Evolutionary conservation across 768 basidiomycete genomes (phyloP).

Genomic region (Sporobolomyces roseus): DNA sequence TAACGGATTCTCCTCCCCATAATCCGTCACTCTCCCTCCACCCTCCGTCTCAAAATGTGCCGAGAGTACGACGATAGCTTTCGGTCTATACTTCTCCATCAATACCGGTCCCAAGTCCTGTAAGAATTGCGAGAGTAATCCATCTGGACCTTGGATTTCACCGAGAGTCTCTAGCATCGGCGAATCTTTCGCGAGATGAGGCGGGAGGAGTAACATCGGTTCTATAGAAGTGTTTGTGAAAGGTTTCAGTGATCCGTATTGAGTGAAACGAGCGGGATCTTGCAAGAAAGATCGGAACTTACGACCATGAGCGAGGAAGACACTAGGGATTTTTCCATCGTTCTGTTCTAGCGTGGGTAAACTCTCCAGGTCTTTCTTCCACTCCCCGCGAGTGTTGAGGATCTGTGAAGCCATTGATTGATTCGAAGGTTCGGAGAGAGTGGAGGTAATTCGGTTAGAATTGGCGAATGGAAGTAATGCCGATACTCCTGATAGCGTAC

Average conservation of each 20-base stretch:
- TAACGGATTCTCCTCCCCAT: slow-evolving; percentile 69
- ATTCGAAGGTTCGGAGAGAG: not conserved
- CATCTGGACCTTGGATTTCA: slow-evolving; percentile 53
- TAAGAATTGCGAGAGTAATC: slow-evolving; percentile 58
- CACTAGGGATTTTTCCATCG: slow-evolving; percentile 57
- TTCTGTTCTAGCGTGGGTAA: slow-evolving; percentile 39
- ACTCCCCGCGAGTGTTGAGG: slow-evolving; percentile 30
- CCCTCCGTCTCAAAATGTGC: slow-evolving; percentile 72
- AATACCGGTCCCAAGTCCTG: slow-evolving; percentile 52
- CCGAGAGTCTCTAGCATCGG: not conserved
- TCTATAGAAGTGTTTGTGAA: slow-evolving; percentile 54
- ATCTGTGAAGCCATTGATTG: not conserved
- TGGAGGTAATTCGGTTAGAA: not conserved
- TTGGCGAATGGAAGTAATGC: too few relatives aligned
- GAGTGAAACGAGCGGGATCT: not conserved
- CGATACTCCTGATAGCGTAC: too few relatives aligned
- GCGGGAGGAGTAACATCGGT: slow-evolving; percentile 33
- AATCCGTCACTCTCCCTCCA: slow-evolving; percentile 67
- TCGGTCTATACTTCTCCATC: slow-evolving; percentile 67
- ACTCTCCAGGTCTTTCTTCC: slow-evolving; percentile 34
- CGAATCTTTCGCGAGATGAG: not conserved
- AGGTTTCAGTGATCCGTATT: not conserved
- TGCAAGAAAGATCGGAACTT: not conserved
- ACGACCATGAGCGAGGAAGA: slow-evolving; percentile 59
- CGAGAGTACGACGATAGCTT: slow-evolving; percentile 71